Percentiles rank a stretch among this genome's conserved stretches.
Evolutionary conservation across 2,329 filamentous ascomycete genomes (phyloP).

Genomic region (Aspergillus melleus): DNA sequence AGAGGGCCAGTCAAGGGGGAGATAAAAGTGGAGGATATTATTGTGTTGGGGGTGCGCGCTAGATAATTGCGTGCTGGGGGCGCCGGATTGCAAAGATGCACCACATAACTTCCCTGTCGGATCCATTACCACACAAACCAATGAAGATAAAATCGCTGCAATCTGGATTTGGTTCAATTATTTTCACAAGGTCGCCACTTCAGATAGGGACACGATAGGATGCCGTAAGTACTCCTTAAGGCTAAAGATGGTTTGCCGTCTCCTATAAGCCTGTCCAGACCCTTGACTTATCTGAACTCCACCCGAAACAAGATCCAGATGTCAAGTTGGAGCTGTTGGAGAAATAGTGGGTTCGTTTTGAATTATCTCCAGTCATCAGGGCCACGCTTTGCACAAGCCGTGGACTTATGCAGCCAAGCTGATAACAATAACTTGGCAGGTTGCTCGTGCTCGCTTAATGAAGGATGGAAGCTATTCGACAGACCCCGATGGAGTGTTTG

Average conservation of each 20-base stretch:
- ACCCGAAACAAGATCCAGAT: neutral
- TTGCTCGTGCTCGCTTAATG: too few species aligned
- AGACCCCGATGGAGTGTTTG: too few species aligned
- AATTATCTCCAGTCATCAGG: neutral
- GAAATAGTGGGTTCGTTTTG: neutral
- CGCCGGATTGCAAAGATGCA: conserved; percentile 2
- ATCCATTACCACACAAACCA: fast-evolving
- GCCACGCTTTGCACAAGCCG: neutral
- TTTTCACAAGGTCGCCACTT: neutral
- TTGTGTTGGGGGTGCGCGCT: neutral
- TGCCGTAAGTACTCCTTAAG: neutral
- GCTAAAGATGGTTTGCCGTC: neutral
- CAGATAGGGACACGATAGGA: neutral
- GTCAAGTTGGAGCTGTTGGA: neutral
- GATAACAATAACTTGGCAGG: neutral
- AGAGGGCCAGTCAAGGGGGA: neutral
- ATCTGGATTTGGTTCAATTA: too few species aligned
- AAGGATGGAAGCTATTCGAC: too few species aligned
- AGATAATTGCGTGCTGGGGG: conserved; percentile 7
- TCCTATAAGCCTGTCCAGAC: too few species aligned
- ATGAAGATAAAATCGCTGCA: neutral
- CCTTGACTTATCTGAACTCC: neutral
- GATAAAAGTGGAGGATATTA: neutral
- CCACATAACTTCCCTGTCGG: neutral
- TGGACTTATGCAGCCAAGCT: neutral